phyloP scores from a whole-genome alignment of 345 rosid species.

The Brassica incana region DNA sequence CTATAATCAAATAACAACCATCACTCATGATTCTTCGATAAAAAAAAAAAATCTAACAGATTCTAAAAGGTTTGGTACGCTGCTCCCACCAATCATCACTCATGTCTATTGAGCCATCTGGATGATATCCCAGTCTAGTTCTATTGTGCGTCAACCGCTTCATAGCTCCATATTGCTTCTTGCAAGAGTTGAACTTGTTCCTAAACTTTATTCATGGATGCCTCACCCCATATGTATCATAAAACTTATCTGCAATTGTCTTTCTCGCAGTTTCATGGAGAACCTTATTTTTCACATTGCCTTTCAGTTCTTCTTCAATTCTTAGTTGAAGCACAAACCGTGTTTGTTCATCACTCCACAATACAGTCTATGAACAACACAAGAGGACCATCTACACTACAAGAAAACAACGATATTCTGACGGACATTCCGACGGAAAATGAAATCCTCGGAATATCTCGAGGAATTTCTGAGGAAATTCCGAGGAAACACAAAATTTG shows the following conservation, averaged over 20 bases:
- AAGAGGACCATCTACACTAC: background rate
- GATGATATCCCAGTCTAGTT: background rate
- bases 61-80: background rate
- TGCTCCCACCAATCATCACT: background rate
- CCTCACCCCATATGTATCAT: background rate
- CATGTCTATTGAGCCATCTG: background rate
- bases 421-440: too few species aligned
- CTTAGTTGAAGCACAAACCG: background rate
- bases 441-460: too few species aligned
- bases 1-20: background rate
- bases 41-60: too few species aligned
- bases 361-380: background rate
- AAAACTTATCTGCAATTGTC: background rate
- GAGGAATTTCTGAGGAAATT: too few species aligned
- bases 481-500: too few species aligned
- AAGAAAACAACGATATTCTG: too few species aligned
- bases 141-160: background rate
- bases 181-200: background rate
- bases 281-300: background rate
- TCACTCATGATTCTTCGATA: background rate
- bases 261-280: background rate
- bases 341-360: background rate
- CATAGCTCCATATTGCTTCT: background rate
- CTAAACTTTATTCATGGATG: background rate
- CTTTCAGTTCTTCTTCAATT: background rate